phyloP scores from a whole-genome alignment of 2,329 filamentous ascomycete genomes.

The Dothiorella sarmentorum region DNA sequence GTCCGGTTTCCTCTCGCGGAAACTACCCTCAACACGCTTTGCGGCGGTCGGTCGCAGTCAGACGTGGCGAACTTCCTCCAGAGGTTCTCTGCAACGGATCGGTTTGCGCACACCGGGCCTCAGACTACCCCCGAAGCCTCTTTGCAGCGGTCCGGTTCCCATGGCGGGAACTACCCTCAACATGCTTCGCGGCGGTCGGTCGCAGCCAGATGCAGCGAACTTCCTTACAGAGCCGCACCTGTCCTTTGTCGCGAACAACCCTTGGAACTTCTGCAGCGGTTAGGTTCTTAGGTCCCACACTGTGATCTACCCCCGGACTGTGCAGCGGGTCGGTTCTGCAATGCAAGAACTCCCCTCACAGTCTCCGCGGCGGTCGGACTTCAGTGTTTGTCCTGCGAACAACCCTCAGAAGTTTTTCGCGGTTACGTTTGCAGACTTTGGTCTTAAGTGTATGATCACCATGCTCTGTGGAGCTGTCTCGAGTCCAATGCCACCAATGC shows the following conservation, averaged over 20 bases:
- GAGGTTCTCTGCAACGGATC: neutral
- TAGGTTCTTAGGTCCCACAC: neutral
- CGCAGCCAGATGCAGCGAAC: neutral
- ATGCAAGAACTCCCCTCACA: neutral
- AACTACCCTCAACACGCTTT: neutral
- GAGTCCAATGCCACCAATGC: neutral
- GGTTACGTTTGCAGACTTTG: neutral
- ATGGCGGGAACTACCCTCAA: neutral
- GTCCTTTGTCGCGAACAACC: neutral
- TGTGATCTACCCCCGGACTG: neutral
- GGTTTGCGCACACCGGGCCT: neutral
- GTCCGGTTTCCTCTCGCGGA: slow-evolving; percentile 6
- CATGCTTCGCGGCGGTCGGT: neutral
- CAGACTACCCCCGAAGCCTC: neutral
- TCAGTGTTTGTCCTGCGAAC: neutral
- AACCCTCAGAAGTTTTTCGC: neutral
- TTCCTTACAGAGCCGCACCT: neutral
- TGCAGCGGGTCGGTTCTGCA: slow-evolving; percentile 4
- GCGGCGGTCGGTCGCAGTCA: neutral
- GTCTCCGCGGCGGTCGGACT: neutral
- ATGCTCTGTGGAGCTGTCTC: neutral
- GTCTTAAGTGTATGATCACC: neutral
- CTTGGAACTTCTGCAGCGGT: neutral
- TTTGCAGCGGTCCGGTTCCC: slow-evolving; percentile 14
- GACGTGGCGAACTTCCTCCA: no score